Conservation (phyloP, 148 eudicot genomes). For the Nepenthes gracilis region DNA sequence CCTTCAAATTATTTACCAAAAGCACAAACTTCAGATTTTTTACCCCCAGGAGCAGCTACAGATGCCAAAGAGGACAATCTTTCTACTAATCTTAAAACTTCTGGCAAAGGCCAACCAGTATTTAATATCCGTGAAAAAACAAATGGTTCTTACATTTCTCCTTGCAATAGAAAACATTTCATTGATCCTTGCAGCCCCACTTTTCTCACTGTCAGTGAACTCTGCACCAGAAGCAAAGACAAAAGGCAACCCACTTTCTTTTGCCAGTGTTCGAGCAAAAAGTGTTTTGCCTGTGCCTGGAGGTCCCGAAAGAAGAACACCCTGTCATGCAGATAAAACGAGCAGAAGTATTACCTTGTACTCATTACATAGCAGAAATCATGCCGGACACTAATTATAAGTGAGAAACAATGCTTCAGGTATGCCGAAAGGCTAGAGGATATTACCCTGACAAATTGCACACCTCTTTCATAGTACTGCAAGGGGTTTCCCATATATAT, state of each 20-base stretch:
- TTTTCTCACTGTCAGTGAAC: slow-evolving; percentile 88
- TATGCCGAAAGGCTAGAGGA: slow-evolving; percentile 1
- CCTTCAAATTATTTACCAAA: too few species aligned
- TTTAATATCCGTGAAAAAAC: neutral
- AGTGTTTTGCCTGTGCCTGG: slow-evolving; percentile 98
- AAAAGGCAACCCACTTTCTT: slow-evolving; percentile 89
- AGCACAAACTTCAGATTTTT: too few species aligned
- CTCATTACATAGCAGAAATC: neutral
- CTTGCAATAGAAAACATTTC: slow-evolving; percentile 74
- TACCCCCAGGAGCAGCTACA: too few species aligned
- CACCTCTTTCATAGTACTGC: slow-evolving; percentile 76
- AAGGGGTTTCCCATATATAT: slow-evolving; percentile 84
- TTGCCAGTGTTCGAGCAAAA: slow-evolving; percentile 78
- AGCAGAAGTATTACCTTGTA: slow-evolving; percentile 2
- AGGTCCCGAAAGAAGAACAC: slow-evolving; percentile 88
- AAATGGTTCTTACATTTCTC: slow-evolving; percentile 57
- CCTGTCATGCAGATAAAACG: slow-evolving; percentile 30
- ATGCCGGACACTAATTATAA: neutral
- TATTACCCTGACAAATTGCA: slow-evolving; percentile 79
- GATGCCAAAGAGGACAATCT: too few species aligned
- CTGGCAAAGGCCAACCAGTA: too few species aligned
- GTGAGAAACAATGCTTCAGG: too few species aligned
- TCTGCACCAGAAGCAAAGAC: slow-evolving; percentile 98
- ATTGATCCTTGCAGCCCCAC: slow-evolving; percentile 83
- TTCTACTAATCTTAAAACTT: too few species aligned